Evolutionary conservation across 176 grass and related monocot genomes (phyloP).

Genomic region (Thalia dealbata): DNA sequence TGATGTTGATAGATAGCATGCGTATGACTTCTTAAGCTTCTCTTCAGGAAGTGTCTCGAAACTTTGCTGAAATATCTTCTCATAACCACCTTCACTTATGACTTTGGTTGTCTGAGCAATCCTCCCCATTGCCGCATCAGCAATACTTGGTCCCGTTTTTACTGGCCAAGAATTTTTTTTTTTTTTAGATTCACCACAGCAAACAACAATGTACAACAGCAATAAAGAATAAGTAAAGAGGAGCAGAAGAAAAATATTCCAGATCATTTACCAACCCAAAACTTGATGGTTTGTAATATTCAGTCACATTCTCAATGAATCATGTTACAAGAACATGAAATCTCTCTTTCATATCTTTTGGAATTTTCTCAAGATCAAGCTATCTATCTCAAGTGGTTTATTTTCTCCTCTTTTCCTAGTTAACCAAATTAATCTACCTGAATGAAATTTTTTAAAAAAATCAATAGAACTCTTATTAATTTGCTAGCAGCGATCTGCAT

Average conservation of each 20-base stretch:
- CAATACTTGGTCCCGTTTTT: slow-evolving; percentile 94
- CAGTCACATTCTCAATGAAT: too few relatives aligned
- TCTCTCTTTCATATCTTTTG: too few relatives aligned
- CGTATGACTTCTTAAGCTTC: slow-evolving; percentile 76
- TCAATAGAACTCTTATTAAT: neutral
- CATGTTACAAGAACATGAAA: too few relatives aligned
- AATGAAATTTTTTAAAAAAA: neutral
- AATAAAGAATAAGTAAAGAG: neutral
- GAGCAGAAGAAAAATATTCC: too few relatives aligned
- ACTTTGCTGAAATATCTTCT: slow-evolving; percentile 92
- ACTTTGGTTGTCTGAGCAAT: slow-evolving; percentile 89
- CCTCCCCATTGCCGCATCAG: slow-evolving; percentile 91
- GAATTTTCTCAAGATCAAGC: too few relatives aligned
- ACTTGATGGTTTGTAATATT: too few relatives aligned
- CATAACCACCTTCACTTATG: slow-evolving; percentile 94
- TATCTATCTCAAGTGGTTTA: too few relatives aligned
- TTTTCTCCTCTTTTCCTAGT: neutral
- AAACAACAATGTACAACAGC: neutral
- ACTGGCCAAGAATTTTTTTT: slow-evolving; percentile 37
- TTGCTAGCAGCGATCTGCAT: too few relatives aligned
- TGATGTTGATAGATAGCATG: slow-evolving; percentile 90
- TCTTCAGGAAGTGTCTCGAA: slow-evolving; percentile 65
- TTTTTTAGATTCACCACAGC: neutral
- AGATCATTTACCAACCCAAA: too few relatives aligned
- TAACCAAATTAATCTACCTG: neutral